Evolutionary conservation across 176 grass and related monocot species (phyloP).

Genomic region (Carex kokanica): DNA sequence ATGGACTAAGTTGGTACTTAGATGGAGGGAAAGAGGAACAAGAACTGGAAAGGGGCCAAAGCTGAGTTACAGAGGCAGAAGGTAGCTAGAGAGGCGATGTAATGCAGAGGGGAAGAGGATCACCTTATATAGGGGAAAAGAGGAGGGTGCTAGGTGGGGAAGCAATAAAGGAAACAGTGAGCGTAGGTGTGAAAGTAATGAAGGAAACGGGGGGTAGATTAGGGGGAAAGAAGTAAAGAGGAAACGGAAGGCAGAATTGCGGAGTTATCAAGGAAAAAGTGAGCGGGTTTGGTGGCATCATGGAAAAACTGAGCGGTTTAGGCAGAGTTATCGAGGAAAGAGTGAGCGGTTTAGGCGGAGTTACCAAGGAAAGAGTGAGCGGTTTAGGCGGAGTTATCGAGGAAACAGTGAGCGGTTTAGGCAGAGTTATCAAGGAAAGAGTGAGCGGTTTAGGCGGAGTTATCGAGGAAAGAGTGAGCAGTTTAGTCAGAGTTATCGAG

Average conservation of each 20-base stretch:
- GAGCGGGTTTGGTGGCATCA: not conserved
- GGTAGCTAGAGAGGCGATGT: not conserved
- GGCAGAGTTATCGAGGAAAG: not conserved
- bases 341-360: not conserved
- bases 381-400: too few species aligned
- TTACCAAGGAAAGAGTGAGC: not conserved
- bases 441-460: too few species aligned
- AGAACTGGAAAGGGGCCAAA: not conserved
- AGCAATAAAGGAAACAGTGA: not conserved
- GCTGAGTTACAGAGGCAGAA: not conserved
- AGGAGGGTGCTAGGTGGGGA: not conserved
- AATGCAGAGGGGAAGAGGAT: not conserved
- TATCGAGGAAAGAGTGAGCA: too few species aligned
- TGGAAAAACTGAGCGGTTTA: not conserved
- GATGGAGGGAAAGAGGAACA: not conserved
- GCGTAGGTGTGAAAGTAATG: not conserved
- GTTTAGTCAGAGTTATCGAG: too few species aligned
- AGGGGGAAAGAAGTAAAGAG: not conserved
- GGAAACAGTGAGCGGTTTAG: too few species aligned
- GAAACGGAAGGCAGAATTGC: not conserved
- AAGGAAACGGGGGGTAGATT: not conserved
- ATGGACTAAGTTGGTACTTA: not conserved
- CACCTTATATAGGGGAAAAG: not conserved
- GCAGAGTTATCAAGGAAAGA: too few species aligned
- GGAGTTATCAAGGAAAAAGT: not conserved